Conservation (phyloP, 2,329 filamentous ascomycete genomes). For the Scytalidium lignicola region DNA sequence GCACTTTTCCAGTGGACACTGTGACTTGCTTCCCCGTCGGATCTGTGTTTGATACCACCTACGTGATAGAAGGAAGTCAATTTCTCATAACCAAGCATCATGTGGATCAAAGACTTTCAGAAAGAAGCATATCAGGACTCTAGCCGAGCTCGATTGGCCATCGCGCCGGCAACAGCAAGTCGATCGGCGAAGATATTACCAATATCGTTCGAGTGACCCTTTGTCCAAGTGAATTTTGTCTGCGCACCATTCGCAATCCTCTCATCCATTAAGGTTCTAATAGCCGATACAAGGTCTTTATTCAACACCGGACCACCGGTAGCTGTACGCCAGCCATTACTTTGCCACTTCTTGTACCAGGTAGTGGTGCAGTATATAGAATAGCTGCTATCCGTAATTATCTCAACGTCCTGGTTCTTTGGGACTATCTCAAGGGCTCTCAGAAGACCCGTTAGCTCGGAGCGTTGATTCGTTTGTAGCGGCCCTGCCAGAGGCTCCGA, state of each 20-base stretch:
- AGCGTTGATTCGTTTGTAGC: conserved; percentile 87
- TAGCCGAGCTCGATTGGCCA: conserved; percentile 1
- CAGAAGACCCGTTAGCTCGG: conserved; percentile 85
- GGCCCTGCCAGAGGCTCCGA: conserved; percentile 25
- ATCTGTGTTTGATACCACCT: too few relatives aligned
- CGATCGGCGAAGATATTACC: conserved; percentile 80
- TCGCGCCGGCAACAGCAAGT: conserved; percentile 65
- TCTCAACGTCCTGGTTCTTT: conserved; percentile 61
- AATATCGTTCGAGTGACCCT: conserved; percentile 68
- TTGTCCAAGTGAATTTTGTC: conserved; percentile 82
- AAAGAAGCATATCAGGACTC: neutral
- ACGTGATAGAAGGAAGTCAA: too few relatives aligned
- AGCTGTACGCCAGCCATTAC: conserved; percentile 71
- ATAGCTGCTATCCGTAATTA: conserved; percentile 87
- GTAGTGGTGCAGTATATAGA: conserved; percentile 82
- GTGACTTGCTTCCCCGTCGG: too few relatives aligned
- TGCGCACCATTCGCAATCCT: conserved; percentile 52
- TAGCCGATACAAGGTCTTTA: conserved; percentile 71
- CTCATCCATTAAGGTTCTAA: conserved; percentile 67
- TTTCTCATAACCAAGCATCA: neutral
- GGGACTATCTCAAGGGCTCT: conserved; percentile 76
- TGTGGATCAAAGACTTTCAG: neutral
- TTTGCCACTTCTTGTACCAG: conserved; percentile 76
- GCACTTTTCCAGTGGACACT: too few relatives aligned
- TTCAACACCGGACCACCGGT: conserved; percentile 74